Evolutionary conservation across 768 basidiomycete species (phyloP), one percentile per base, ranked within the genome.

Genomic region (Amanita muscaria): DNA sequence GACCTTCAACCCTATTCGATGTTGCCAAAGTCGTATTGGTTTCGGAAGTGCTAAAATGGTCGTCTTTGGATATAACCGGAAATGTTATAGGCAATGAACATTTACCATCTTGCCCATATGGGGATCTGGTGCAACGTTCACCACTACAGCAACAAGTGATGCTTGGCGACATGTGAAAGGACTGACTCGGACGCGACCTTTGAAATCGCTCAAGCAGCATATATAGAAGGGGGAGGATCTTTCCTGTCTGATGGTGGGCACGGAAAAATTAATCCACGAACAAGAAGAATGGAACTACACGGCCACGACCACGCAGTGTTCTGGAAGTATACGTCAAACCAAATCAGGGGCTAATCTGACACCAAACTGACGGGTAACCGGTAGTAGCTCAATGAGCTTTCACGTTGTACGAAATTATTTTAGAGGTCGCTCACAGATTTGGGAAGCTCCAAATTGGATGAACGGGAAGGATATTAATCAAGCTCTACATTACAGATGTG

Each of bases 241-340:
- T 38, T 14, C 5, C 27, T 31, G 16, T 38, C 14, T 22, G 44
- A 37, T 31, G 22, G 31, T 46, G 31, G 46, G 27, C 27, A 23
- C 39, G 44, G 39, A 42, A 38, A n/a, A 50, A 47, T 50, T 44
- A 53, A 53, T 53, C 49, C 51, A 50, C 6, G 47, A 53, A 53
- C 50, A 53, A 15, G 34, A 53, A 58, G n/a, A 59, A 56, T 54
- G 56, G 58, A 62, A 61, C 48, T 55, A 62, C 55, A 51, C 54
- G 55, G 53, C 54, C 58, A 56, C 51, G 50, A n/a, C 58, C 59
- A 65, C 60, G 61, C 64, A 66, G 59, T 59, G 63, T 69, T 70
- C 66, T 69, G 65, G 68, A 69, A 69, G 60, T 61, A 61, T 65
- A n/a, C n/a, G 64, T 64, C 66, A 69, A 64, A 67, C 68, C 66